Percentiles rank a stretch among this genome's conserved stretches.
phyloP scores from a whole-genome alignment of 768 basidiomycete species.

The Gelatoporia subvermispora region DNA sequence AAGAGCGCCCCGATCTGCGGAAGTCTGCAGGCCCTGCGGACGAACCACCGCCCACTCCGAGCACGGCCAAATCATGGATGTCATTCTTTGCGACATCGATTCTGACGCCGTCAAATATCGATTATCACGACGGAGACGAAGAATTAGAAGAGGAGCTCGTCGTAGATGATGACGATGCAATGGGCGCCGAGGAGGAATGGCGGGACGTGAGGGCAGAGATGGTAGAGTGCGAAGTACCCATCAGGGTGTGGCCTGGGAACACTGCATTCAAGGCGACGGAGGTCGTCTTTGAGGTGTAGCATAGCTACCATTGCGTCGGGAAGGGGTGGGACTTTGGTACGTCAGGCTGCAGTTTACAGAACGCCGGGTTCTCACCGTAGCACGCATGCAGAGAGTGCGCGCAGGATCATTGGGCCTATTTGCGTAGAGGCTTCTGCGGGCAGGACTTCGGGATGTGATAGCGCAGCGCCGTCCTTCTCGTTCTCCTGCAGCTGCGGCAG shows the following conservation, averaged over 20 bases:
- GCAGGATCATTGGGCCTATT: not conserved
- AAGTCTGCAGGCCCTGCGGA: conserved; percentile 1
- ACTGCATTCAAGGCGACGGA: conserved; percentile 79
- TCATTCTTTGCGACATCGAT: conserved; percentile 37
- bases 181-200: conserved; percentile 60
- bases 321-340: not conserved
- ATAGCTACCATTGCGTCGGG: not conserved
- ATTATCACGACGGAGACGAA: conserved; percentile 57
- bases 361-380: not conserved
- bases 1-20: conserved; percentile 38
- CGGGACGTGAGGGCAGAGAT: conserved; percentile 68
- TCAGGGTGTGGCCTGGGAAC: conserved; percentile 85
- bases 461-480: no score
- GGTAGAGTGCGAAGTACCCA: conserved; percentile 91
- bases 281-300: conserved; percentile 69
- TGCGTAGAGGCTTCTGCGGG: not conserved
- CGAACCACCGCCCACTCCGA: conserved; percentile 1
- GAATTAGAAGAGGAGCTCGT: conserved; percentile 26
- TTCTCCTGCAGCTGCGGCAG: no score
- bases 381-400: not conserved
- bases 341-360: not conserved
- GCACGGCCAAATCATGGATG: conserved; percentile 32
- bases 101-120: conserved; percentile 38
- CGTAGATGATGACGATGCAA: conserved; percentile 25
- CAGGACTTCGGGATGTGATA: no score